Percentiles rank a stretch among this genome's conserved stretches.
phyloP scores from a whole-genome alignment of 2,329 filamentous ascomycete genomes.

The Xylaria sp. region DNA sequence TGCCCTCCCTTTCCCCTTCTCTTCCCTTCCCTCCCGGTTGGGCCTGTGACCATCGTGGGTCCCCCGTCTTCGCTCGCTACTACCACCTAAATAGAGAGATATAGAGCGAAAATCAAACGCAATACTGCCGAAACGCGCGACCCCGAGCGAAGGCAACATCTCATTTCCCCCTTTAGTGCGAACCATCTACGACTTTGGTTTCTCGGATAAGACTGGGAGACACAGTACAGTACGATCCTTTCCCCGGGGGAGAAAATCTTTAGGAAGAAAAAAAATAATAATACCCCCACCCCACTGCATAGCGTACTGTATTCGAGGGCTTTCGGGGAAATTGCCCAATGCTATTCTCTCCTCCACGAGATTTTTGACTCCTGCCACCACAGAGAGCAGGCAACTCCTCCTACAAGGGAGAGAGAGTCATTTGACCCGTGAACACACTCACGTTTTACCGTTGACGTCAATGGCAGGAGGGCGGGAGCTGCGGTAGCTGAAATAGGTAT shows the following conservation, averaged over 20 bases:
- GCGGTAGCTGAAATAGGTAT: slow-evolving; percentile 9
- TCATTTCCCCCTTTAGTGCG: slow-evolving; percentile 35
- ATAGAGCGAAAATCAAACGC: slow-evolving; percentile 22
- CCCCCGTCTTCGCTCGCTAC: slow-evolving; percentile 11
- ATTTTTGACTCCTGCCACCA: slow-evolving; percentile 9
- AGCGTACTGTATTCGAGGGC: slow-evolving; percentile 24
- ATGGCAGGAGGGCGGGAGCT: not conserved
- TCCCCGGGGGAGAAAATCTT: not conserved
- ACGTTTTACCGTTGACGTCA: slow-evolving; percentile 28
- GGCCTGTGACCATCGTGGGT: slow-evolving; percentile 26
- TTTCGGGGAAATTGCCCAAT: slow-evolving; percentile 38
- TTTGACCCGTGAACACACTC: not conserved
- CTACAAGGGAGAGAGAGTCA: not conserved
- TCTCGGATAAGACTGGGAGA: slow-evolving; percentile 13
- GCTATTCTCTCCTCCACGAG: slow-evolving; percentile 23
- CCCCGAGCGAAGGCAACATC: slow-evolving; percentile 16
- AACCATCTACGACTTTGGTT: slow-evolving; percentile 20
- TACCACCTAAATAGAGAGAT: not conserved
- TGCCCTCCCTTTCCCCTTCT: too few relatives aligned
- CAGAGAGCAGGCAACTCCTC: slow-evolving; percentile 9
- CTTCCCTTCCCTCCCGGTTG: slow-evolving; percentile 1
- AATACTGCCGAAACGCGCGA: slow-evolving; percentile 22
- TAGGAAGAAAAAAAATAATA: not conserved
- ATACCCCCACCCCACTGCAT: slow-evolving; percentile 24
- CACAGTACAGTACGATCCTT: slow-evolving; percentile 19